A percentile compares a stretch with the other conserved stretches of the same genome.
Evolutionary conservation across 805 yeast species (phyloP).

Genomic region (Dipodascopsis uninucleata): DNA sequence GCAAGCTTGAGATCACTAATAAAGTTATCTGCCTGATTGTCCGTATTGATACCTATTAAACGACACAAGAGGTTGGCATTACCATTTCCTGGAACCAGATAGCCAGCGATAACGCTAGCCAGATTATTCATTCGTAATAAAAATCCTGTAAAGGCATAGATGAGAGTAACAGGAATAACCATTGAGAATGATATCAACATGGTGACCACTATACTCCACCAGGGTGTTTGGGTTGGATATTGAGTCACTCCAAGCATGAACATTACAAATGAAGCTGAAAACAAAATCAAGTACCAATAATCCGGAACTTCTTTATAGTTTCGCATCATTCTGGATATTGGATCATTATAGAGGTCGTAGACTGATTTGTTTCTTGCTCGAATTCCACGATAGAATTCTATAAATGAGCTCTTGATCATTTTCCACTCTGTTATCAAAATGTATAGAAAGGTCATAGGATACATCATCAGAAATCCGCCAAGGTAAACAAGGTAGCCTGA

Average conservation of each 20-base stretch:
- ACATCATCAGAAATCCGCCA: constrained; percentile 54
- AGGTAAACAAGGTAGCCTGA: constrained; percentile 60
- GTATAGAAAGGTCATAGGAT: constrained; percentile 54
- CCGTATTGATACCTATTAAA: constrained; percentile 46
- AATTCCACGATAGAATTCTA: constrained; percentile 1
- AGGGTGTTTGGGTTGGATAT: constrained; percentile 40
- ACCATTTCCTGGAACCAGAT: constrained; percentile 59
- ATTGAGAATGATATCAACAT: constrained; percentile 51
- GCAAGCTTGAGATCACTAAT: constrained; percentile 46
- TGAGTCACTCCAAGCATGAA: constrained; percentile 35
- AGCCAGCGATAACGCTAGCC: constrained; percentile 61
- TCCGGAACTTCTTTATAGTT: constrained; percentile 67
- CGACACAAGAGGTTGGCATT: constrained; percentile 45
- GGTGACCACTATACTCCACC: constrained; percentile 61
- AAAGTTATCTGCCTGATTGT: constrained; percentile 43
- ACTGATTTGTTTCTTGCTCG: constrained; percentile 1
- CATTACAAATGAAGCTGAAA: constrained; percentile 40
- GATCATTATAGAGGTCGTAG: constrained; percentile 9
- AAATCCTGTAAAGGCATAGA: constrained; percentile 61
- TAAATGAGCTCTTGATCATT: constrained; percentile 2
- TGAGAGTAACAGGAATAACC: constrained; percentile 58
- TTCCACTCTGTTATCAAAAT: constrained; percentile 11
- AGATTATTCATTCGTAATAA: constrained; percentile 58
- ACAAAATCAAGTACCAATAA: constrained; percentile 58
- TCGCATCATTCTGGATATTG: constrained; percentile 39